These are phyloP conservation scores for Saussurea involucrata DNA, from an alignment of 129 eudicot genomes.

Conservation along the genomic window DNA sequence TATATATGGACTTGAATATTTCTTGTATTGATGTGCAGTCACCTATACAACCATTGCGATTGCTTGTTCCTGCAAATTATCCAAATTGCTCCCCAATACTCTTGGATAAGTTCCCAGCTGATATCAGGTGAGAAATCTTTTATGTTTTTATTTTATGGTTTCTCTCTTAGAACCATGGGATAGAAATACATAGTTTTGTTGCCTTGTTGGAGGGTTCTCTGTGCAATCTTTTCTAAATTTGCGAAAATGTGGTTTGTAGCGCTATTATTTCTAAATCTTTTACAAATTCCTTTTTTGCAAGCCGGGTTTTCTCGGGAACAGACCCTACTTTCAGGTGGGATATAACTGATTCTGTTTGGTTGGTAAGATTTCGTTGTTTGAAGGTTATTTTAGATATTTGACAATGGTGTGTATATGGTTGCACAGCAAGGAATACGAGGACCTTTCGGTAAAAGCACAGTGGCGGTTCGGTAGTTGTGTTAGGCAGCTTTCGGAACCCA, in stretches of 20 bases:
- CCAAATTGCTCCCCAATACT: conserved; percentile 87
- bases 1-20: not conserved
- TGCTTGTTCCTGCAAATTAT: conserved; percentile 82
- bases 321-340: not conserved
- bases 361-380: not conserved
- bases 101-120: conserved; percentile 92
- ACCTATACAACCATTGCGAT: conserved; percentile 84
- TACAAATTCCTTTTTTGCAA: not conserved
- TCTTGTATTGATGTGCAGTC: conserved; percentile 45
- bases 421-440: conserved; percentile 20
- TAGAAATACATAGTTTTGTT: not conserved
- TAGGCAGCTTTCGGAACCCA: conserved; percentile 1
- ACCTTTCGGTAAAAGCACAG: conserved; percentile 22
- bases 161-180: not conserved
- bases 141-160: not conserved
- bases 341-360: not conserved
- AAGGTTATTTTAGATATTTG: not conserved
- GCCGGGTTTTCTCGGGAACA: not conserved
- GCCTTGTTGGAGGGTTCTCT: not conserved
- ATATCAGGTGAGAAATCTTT: conserved; percentile 55
- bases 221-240: not conserved
- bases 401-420: not conserved
- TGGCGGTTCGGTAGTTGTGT: not conserved
- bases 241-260: not conserved
- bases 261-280: not conserved